Conservation (phyloP, 2,329 filamentous ascomycete species). For the Ascosphaera aggregata region DNA sequence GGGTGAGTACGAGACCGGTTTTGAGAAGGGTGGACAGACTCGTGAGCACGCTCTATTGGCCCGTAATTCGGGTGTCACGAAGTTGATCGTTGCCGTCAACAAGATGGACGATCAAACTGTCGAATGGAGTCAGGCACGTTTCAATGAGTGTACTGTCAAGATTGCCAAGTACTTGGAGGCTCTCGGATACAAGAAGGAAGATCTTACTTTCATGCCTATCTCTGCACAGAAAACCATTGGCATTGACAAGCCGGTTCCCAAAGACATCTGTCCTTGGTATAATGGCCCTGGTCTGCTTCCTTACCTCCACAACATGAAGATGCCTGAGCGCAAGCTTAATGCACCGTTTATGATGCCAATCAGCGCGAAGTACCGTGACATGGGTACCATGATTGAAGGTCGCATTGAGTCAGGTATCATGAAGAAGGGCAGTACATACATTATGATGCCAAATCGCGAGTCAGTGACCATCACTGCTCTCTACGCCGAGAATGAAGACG, state of each 20-base stretch:
- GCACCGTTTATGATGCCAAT: conserved; percentile 99
- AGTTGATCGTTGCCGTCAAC: conserved; percentile 84
- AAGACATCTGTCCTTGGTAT: conserved; percentile 59
- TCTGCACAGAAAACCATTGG: conserved; percentile 68
- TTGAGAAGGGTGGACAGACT: conserved; percentile 90
- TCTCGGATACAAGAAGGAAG: conserved; percentile 86
- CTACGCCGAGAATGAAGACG: conserved; percentile 92
- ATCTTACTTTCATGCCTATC: conserved; percentile 89
- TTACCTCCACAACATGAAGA: conserved; percentile 82
- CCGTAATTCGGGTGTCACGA: conserved; percentile 96
- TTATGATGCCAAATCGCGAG: conserved; percentile 93
- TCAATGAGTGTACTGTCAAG: conserved; percentile 82
- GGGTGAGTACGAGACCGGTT: conserved; percentile 96
- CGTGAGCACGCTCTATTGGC: conserved; percentile 94
- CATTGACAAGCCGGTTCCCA: conserved; percentile 71
- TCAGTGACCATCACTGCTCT: conserved; percentile 59
- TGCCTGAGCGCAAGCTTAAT: conserved; percentile 85
- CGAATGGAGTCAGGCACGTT: conserved; percentile 82
- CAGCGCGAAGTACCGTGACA: conserved; percentile 85
- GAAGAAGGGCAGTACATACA: conserved; percentile 64
- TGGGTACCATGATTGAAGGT: conserved; percentile 94
- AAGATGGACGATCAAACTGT: conserved; percentile 99
- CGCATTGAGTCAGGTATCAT: conserved; percentile 89
- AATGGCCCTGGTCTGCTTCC: conserved; percentile 78
- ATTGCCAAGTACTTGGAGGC: conserved; percentile 71